Evolutionary conservation across 2,329 filamentous ascomycete species (phyloP), one percentile per base, ranked within the genome.

Genomic region (Arthrobotrys iridis): DNA sequence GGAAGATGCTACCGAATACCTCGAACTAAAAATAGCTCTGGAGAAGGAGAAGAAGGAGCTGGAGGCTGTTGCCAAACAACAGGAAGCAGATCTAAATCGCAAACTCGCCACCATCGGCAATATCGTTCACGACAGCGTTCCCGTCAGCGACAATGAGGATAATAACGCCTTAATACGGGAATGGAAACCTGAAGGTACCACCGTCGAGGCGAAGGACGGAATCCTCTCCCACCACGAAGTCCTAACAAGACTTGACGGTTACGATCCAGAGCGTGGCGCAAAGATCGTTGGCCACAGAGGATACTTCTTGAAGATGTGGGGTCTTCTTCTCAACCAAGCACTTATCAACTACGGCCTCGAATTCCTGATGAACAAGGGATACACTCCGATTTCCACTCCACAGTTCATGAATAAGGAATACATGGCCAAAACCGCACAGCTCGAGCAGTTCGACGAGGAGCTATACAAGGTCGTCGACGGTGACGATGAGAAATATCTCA

Each of bases 381-480:
- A 93, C 83, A 93, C 87, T 28, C 90, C 92, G 5, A 88, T 94
- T 78, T 92, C 95, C 81, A 91, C 94, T 1, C 93, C 93, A 1
- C 93, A 93, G 81, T 96, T 99, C 85, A 97, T 98, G 92, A 87
- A 94, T 77, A 91, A 92, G 83, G 92, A 96, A 58, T 90, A 93
- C 82, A 99, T 99, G 95, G 93, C 91, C 75, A 98, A 98, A 86
- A 99, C 95, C 0, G 95, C 95, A 1, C 95, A 99, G 84, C 88
- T 99, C 24, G 93, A 95, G 79, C 92, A 97, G 80, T 99, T 99
- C 80, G 95, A 99, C 81, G 95, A 98, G 82, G 94, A 98, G 83
- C 85, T 99, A 59, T 99, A 99, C 87, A 98, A 98, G 84, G 94
- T 99, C 22, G 89, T 94, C 78, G 91, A 91, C 81, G 91, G 92